Percentiles rank a stretch among this genome's conserved stretches.
Evolutionary conservation across 257 asterid genomes (phyloP).

Genomic region (Solanum virginianum): DNA sequence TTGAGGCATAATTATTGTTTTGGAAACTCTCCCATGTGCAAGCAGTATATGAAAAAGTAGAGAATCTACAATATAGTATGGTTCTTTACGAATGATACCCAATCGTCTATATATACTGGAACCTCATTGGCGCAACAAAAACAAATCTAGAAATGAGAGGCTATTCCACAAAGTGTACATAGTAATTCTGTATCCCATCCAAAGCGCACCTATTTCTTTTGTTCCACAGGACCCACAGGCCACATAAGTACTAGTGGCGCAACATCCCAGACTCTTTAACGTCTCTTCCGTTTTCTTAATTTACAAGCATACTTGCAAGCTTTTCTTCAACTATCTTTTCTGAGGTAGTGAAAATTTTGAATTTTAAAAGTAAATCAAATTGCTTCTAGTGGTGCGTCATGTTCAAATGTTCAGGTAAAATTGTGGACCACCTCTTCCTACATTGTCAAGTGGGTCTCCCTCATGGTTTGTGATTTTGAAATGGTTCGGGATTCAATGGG

Average conservation of each 20-base stretch:
- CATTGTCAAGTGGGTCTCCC: background rate
- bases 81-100: background rate
- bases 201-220: background rate
- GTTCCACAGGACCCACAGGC: background rate
- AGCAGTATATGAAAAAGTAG: background rate
- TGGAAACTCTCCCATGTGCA: background rate
- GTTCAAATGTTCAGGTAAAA: background rate
- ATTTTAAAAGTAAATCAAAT: background rate
- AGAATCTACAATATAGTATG: background rate
- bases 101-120: background rate
- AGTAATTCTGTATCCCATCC: background rate
- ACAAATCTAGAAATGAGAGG: background rate
- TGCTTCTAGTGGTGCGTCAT: background rate
- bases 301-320: background rate
- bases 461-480: background rate
- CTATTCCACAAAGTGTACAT: background rate
- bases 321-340: background rate
- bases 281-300: background rate
- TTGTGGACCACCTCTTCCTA: background rate
- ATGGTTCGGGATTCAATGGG: background rate
- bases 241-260: background rate
- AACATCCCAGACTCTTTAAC: background rate
- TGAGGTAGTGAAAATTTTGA: background rate
- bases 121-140: background rate
- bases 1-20: background rate